A percentile compares a stretch with the other conserved stretches of the same genome.
These are phyloP conservation scores for Helicostylum pulchrum DNA, from an alignment of 192 early-diverging fungal species.

Conservation along the genomic window DNA sequence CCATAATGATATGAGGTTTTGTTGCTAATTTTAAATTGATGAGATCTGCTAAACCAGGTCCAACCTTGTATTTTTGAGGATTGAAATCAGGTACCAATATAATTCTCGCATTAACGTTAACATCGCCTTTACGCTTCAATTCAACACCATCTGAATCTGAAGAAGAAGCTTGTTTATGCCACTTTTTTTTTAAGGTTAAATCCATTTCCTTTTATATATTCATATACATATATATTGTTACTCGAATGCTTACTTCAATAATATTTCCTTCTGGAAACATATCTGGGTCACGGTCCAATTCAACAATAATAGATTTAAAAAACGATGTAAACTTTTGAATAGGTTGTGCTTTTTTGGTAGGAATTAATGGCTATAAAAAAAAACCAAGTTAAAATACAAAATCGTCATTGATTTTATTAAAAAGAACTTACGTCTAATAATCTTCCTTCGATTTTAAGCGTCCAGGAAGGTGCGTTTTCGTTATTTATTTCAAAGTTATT, in stretches of 20 bases:
- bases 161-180: constrained; percentile 48
- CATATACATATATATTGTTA: too few species aligned
- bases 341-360: constrained; percentile 60
- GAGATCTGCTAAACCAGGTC: constrained; percentile 67
- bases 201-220: too few species aligned
- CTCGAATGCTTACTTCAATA: constrained; percentile 37
- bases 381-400: neutral
- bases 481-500: constrained; percentile 44
- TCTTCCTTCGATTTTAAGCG: constrained; percentile 84
- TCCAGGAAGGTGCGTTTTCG: constrained; percentile 78
- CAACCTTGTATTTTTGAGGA: constrained; percentile 80
- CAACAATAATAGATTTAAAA: constrained; percentile 79
- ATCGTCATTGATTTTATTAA: neutral
- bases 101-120: constrained; percentile 77
- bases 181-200: constrained; percentile 14
- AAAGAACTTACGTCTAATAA: constrained; percentile 60
- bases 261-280: constrained; percentile 77
- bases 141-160: constrained; percentile 85
- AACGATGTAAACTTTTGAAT: constrained; percentile 84
- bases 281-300: constrained; percentile 75
- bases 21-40: constrained; percentile 79
- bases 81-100: constrained; percentile 74
- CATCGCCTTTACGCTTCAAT: constrained; percentile 87
- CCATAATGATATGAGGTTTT: constrained; percentile 71
- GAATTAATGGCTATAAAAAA: constrained; percentile 25